A percentile compares a stretch with the other conserved stretches of the same genome.
Evolutionary conservation across 2,329 filamentous ascomycete genomes (phyloP).

Genomic region (Niveomyces coronatus): DNA sequence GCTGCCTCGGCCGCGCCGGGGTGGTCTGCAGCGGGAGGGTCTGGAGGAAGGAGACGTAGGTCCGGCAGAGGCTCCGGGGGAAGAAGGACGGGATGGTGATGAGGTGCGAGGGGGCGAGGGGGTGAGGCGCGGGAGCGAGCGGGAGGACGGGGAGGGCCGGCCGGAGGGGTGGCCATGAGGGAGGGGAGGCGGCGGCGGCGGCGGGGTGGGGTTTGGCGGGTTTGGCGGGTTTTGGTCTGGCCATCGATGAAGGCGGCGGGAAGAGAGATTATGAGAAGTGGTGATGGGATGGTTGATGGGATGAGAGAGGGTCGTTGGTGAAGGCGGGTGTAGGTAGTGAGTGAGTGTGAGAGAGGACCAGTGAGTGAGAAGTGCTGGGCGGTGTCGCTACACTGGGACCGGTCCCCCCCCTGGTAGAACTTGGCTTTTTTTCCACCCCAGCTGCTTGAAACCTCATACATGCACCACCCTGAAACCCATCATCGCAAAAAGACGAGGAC

Average conservation of each 20-base stretch:
- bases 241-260: conserved; percentile 15
- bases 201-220: conserved; percentile 10
- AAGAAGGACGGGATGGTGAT: conserved; percentile 65
- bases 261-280: neutral
- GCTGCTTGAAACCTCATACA: too few species aligned
- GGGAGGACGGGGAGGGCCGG: conserved; percentile 57
- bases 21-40: conserved; percentile 66
- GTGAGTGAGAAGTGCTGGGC: too few species aligned
- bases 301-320: too few species aligned
- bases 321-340: too few species aligned
- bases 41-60: conserved; percentile 62
- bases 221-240: conserved; percentile 24
- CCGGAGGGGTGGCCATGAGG: conserved; percentile 39
- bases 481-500: too few species aligned
- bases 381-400: too few species aligned
- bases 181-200: conserved; percentile 8
- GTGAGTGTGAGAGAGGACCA: too few species aligned
- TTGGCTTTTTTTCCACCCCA: too few species aligned
- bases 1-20: conserved; percentile 65
- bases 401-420: too few species aligned
- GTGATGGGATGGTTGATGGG: neutral
- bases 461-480: too few species aligned
- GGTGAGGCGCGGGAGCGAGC: conserved; percentile 47
- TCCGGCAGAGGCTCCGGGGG: conserved; percentile 62
- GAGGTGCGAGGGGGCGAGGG: conserved; percentile 50